phyloP scores from a whole-genome alignment of 2,329 filamentous ascomycete genomes.

The Xylaria sp. region DNA sequence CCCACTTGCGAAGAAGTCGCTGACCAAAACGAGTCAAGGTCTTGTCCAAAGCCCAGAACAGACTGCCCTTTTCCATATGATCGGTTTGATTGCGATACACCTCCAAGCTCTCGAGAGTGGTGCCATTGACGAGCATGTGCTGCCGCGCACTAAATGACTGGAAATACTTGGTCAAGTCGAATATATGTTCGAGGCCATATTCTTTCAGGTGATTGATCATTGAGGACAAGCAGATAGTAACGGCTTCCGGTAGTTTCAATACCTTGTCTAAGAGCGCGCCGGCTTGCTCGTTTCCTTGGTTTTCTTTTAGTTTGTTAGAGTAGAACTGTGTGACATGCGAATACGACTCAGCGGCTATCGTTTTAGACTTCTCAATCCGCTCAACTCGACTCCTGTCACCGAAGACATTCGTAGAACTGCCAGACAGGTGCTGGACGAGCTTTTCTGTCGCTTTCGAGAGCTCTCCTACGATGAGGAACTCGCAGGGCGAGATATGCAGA shows the following conservation, averaged over 20 bases:
- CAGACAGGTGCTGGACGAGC: conserved; percentile 87
- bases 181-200: conserved; percentile 94
- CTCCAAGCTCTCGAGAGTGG: conserved; percentile 91
- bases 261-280: conserved; percentile 84
- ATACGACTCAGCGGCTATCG: conserved; percentile 84
- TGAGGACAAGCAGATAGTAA: conserved; percentile 91
- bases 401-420: conserved; percentile 90
- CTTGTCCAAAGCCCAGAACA: conserved; percentile 96
- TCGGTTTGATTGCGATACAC: conserved; percentile 97
- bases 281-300: conserved; percentile 65
- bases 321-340: conserved; percentile 95
- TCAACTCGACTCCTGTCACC: conserved; percentile 91
- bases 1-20: conserved; percentile 90
- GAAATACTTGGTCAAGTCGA: conserved; percentile 96
- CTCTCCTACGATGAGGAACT: conserved; percentile 92
- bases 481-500: conserved; percentile 93
- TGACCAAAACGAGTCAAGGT: conserved; percentile 91
- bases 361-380: conserved; percentile 78
- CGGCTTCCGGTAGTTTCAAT: conserved; percentile 82
- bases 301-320: conserved; percentile 80
- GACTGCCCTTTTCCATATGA: conserved; percentile 82
- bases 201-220: conserved; percentile 96
- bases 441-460: conserved; percentile 93
- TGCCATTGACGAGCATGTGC: conserved; percentile 96
- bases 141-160: conserved; percentile 93